phyloP scores from a whole-genome alignment of 306 rosid species.

The Prunus fruticosa region DNA sequence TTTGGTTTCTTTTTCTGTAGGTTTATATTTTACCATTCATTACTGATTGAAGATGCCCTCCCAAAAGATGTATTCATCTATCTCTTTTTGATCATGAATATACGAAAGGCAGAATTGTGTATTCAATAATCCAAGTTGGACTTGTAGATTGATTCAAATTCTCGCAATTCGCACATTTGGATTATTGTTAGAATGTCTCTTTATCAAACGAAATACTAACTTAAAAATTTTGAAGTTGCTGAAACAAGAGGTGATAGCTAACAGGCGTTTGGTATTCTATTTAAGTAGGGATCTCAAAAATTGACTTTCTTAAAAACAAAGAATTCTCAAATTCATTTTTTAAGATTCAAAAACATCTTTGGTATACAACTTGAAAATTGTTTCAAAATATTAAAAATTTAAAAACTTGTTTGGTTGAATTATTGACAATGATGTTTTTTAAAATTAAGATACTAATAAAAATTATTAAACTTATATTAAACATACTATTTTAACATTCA shows the following conservation, averaged over 20 bases:
- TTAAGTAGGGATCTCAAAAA: no score
- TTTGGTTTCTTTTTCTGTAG: slow-evolving; percentile 42
- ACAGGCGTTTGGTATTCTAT: no score
- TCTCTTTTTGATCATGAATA: slow-evolving; percentile 39
- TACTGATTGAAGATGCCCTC: slow-evolving; percentile 36
- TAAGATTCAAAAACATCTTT: no score
- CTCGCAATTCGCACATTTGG: slow-evolving; percentile 8
- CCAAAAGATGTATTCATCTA: slow-evolving; percentile 54
- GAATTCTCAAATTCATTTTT: no score
- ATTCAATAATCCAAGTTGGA: slow-evolving; percentile 37
- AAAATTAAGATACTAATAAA: no score
- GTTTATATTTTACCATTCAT: slow-evolving; percentile 51
- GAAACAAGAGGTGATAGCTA: not conserved
- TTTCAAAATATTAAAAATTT: no score
- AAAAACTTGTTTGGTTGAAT: no score
- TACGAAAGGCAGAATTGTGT: slow-evolving; percentile 52
- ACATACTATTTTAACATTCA: no score
- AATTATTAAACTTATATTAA: no score
- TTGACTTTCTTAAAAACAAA: no score
- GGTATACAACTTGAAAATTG: no score
- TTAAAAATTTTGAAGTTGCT: not conserved
- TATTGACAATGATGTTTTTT: no score
- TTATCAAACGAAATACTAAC: not conserved
- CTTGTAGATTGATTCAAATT: slow-evolving; percentile 37
- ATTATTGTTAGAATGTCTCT: not conserved